A percentile compares a stretch with the other conserved stretches of the same genome.
Conservation (phyloP, 2,329 filamentous ascomycete species). For the Fusarium sp. region DNA sequence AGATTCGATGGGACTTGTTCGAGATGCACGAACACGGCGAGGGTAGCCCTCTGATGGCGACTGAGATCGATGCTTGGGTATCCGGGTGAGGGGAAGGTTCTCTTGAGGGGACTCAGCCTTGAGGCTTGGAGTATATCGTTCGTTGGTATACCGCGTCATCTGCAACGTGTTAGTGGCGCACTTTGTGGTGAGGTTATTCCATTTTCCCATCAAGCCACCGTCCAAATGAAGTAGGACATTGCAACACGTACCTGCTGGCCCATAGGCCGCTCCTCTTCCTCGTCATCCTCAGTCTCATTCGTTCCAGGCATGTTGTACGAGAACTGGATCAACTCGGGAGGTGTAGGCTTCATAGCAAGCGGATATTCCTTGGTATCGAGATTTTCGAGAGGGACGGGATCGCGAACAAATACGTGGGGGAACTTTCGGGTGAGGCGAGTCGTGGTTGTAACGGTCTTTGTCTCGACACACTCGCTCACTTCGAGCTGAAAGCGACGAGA, state of each 20-base stretch:
- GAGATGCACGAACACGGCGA: constrained; percentile 47
- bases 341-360: constrained; percentile 84
- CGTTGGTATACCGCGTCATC: constrained; percentile 36
- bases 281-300: constrained; percentile 45
- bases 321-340: constrained; percentile 81
- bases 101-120: constrained; percentile 47
- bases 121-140: constrained; percentile 43
- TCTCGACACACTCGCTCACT: constrained; percentile 74
- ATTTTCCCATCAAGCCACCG: neutral
- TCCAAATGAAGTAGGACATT: neutral
- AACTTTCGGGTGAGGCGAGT: constrained; percentile 89
- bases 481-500: constrained; percentile 64
- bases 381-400: constrained; percentile 75
- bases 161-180: constrained; percentile 26
- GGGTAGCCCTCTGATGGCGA: constrained; percentile 52
- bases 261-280: constrained; percentile 32
- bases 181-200: neutral
- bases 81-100: constrained; percentile 43
- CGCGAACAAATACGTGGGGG: constrained; percentile 83
- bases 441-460: constrained; percentile 85
- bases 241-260: constrained; percentile 38
- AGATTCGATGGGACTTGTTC: constrained; percentile 48
- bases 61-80: constrained; percentile 47
- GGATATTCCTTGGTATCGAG: constrained; percentile 93
- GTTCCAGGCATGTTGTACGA: constrained; percentile 72